phyloP scores from a whole-genome alignment of 2,329 filamentous ascomycete genomes.

The Cryphonectria nitschkei region DNA sequence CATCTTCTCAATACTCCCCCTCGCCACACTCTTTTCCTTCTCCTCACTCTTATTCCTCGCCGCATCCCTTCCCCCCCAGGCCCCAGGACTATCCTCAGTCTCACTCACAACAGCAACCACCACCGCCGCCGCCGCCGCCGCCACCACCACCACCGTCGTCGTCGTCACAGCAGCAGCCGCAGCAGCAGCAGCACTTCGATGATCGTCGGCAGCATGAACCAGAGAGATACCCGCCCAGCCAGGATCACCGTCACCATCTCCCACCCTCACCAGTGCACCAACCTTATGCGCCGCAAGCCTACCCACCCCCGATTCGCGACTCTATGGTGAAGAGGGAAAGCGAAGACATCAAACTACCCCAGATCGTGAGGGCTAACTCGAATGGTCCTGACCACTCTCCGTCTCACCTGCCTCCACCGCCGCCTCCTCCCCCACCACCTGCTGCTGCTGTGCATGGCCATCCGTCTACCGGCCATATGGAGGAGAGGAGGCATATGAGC shows the following conservation, averaged over 20 bases:
- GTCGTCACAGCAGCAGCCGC: conserved; percentile 26
- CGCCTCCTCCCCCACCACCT: conserved; percentile 19
- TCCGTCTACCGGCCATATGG: conserved; percentile 44
- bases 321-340: conserved; percentile 61
- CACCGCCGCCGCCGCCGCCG: background rate
- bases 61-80: conserved; percentile 36
- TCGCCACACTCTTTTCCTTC: conserved; percentile 30
- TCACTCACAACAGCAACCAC: conserved; percentile 28
- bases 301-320: conserved; percentile 48
- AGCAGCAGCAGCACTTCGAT: conserved; percentile 29
- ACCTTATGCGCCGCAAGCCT: conserved; percentile 39
- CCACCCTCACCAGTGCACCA: conserved; percentile 39
- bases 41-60: conserved; percentile 35
- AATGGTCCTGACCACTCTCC: conserved; percentile 46
- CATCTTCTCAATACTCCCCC: conserved; percentile 41
- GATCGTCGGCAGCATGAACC: conserved; percentile 45
- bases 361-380: conserved; percentile 56
- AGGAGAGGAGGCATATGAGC: conserved; percentile 57
- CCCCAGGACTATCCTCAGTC: conserved; percentile 42
- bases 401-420: conserved; percentile 38
- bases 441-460: conserved; percentile 21
- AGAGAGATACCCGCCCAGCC: conserved; percentile 58
- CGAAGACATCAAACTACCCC: conserved; percentile 49
- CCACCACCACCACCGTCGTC: conserved; percentile 24
- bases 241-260: conserved; percentile 52